Evolutionary conservation across 2,329 filamentous ascomycete species (phyloP).

Genomic region (Fusarium algeriense): DNA sequence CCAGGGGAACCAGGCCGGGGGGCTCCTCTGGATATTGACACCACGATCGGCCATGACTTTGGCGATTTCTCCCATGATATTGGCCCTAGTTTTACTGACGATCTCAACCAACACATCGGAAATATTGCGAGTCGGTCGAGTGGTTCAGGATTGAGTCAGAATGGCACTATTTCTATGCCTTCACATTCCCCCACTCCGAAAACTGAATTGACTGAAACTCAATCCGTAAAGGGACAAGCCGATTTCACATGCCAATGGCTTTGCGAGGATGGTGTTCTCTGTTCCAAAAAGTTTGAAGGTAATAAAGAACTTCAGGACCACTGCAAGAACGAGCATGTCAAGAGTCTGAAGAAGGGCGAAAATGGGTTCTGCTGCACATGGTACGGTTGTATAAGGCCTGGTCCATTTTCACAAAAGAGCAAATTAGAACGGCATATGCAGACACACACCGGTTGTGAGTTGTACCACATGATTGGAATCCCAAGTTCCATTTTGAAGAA

Average conservation of each 20-base stretch:
- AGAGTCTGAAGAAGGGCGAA: constrained; percentile 57
- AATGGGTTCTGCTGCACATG: constrained; percentile 67
- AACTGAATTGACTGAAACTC: constrained; percentile 23
- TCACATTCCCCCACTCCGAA: constrained; percentile 24
- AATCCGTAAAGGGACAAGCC: constrained; percentile 38
- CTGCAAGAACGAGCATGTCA: constrained; percentile 64
- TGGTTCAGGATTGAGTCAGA: constrained; percentile 4
- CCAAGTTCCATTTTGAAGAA: constrained; percentile 1
- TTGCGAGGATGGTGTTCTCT: constrained; percentile 44
- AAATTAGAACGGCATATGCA: constrained; percentile 75
- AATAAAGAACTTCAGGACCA: constrained; percentile 68
- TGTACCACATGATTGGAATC: neutral
- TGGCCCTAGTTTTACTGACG: constrained; percentile 18
- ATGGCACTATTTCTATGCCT: constrained; percentile 6
- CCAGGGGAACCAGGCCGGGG: constrained; percentile 26
- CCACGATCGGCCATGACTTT: constrained; percentile 24
- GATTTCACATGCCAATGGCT: constrained; percentile 54
- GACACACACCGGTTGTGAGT: constrained; percentile 73
- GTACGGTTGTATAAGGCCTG: constrained; percentile 66
- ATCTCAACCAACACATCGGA: constrained; percentile 19
- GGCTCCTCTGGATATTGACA: constrained; percentile 27
- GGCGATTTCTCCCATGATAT: constrained; percentile 18
- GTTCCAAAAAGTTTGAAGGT: constrained; percentile 54
- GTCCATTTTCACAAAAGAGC: constrained; percentile 69
- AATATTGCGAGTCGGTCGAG: constrained; percentile 11